Conservation (phyloP, 768 basidiomycete genomes). For the Melanogaster broomeanus region DNA sequence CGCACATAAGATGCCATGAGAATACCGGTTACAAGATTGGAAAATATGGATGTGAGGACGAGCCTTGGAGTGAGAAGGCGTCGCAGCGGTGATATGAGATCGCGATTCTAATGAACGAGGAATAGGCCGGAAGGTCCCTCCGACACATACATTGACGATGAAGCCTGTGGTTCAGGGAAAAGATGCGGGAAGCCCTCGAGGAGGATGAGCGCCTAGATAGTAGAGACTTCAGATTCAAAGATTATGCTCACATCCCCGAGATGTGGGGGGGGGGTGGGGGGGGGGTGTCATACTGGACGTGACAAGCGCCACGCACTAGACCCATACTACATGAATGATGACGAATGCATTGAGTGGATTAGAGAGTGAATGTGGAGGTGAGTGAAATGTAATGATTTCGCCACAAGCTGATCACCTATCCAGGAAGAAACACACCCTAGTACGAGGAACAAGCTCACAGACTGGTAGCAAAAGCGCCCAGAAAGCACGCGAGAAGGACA, state of each 20-base stretch:
- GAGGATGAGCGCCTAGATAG: conserved; percentile 72
- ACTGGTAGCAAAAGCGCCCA: conserved; percentile 53
- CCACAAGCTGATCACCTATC: conserved; percentile 4
- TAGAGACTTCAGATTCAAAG: conserved; percentile 63
- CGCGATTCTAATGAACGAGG: conserved; percentile 85
- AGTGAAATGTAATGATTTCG: conserved; percentile 20
- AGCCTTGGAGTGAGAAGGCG: conserved; percentile 75
- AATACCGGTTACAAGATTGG: conserved; percentile 74
- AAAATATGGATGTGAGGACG: conserved; percentile 59
- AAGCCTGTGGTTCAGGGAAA: conserved; percentile 59
- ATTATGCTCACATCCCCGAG: conserved; percentile 71
- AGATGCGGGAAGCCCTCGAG: conserved; percentile 68
- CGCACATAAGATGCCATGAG: conserved; percentile 70
- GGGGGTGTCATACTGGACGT: too few relatives aligned
- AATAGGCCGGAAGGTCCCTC: conserved; percentile 43
- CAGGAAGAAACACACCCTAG: conserved; percentile 68
- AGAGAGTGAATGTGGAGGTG: conserved; percentile 84
- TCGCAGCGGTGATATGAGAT: conserved; percentile 78
- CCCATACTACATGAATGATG: conserved; percentile 68
- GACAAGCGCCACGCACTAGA: conserved; percentile 45
- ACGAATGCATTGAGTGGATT: conserved; percentile 88
- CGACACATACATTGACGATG: conserved; percentile 1
- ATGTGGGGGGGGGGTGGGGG: conserved; percentile 68
- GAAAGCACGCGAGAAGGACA: conserved; percentile 53
- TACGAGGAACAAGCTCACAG: conserved; percentile 60